Base-by-base conservation (phyloP, 139 green algal species). In the Chlorella vulgaris region DNA sequence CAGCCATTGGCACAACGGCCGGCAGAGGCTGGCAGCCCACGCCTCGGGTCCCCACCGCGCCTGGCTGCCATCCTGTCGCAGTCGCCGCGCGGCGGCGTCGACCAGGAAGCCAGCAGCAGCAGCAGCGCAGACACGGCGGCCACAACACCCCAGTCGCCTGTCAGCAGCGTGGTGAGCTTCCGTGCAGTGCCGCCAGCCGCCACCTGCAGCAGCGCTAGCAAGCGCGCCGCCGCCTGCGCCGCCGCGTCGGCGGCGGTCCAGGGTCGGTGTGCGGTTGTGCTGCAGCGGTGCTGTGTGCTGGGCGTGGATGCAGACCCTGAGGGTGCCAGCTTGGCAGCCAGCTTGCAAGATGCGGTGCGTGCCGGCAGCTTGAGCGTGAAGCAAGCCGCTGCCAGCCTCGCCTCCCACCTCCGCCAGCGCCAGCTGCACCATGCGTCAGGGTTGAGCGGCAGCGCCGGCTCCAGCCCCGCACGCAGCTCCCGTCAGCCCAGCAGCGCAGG, bases 61-160 rank as follows among this genome's bases (percentile, higher is more conserved):
- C 73, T 79, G 73, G 73, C 73, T 15, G 47, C 53, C 73, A 79
- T 79, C 26, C 33, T 79, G 24, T 26, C 51, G 26, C 42, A 76
- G 69, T 42, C 69, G 13, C 35, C 53, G 3, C 3, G 2, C 31
- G 65, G 1, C 3, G 35, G 21, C 24, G 53, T 35, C 3, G 73
- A 68, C 13, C 35, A 47, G 7, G 73, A 68, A 35, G 53, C 8
- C 66, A 60, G 62, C 65, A 83, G 77, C 77, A 83, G 65, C 50
- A 83, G 77, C 77, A 83, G 77, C 50, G 66, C 65, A 21, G 62
- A 67, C 43, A 83, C 77, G 2, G 53, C 77, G 1, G 67, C 77
- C 66, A 83, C 77, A 18, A 83, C 77, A 28, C 77, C 65, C 47
- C 77, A 83, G 77, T 83, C 77, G 26, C 77, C 77, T 1, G 77